A percentile compares a stretch with the other conserved stretches of the same genome.
These are phyloP conservation scores for Meyerozyma athensensis DNA, from an alignment of 1,139 yeast genomes.

Conservation along the genomic window DNA sequence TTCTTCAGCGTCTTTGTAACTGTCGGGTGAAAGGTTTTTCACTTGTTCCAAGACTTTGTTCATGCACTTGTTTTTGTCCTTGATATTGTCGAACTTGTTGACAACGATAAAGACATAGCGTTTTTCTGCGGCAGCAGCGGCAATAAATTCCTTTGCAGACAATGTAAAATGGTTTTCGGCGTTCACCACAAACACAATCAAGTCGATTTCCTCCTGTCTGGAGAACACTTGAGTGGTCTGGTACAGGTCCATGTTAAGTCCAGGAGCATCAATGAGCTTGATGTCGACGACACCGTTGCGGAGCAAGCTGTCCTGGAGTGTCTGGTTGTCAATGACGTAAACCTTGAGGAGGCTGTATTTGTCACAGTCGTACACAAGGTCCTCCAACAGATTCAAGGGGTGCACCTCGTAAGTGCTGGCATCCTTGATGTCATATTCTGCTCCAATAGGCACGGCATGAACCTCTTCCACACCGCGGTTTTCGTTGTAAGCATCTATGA, in stretches of 20 bases:
- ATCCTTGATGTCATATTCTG: conserved; percentile 54
- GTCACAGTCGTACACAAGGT: conserved; percentile 71
- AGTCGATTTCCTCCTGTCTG: conserved; percentile 94
- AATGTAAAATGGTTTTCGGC: conserved; percentile 95
- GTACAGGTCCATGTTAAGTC: conserved; percentile 86
- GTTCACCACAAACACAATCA: conserved; percentile 92
- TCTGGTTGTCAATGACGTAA: conserved; percentile 73
- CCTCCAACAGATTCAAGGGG: conserved; percentile 53
- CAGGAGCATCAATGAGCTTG: conserved; percentile 94
- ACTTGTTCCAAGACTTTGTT: conserved; percentile 79
- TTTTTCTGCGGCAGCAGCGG: conserved; percentile 88
- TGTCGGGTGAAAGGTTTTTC: conserved; percentile 83
- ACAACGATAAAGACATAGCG: conserved; percentile 91
- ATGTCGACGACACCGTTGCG: conserved; percentile 92
- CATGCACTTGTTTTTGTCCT: conserved; percentile 74
- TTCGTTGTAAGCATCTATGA: conserved; percentile 69
- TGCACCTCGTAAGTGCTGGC: conserved; percentile 60
- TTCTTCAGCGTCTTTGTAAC: conserved; percentile 78
- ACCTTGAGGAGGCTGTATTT: conserved; percentile 70
- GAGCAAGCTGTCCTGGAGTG: conserved; percentile 65
- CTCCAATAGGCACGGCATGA: conserved; percentile 77
- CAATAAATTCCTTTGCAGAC: conserved; percentile 89
- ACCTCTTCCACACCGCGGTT: conserved; percentile 81
- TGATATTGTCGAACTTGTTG: conserved; percentile 82
- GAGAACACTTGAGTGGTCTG: conserved; percentile 95